A percentile compares a stretch with the other conserved stretches of the same genome.
Evolutionary conservation across 2,329 filamentous ascomycete species (phyloP).

Genomic region (Colletotrichum karsti): DNA sequence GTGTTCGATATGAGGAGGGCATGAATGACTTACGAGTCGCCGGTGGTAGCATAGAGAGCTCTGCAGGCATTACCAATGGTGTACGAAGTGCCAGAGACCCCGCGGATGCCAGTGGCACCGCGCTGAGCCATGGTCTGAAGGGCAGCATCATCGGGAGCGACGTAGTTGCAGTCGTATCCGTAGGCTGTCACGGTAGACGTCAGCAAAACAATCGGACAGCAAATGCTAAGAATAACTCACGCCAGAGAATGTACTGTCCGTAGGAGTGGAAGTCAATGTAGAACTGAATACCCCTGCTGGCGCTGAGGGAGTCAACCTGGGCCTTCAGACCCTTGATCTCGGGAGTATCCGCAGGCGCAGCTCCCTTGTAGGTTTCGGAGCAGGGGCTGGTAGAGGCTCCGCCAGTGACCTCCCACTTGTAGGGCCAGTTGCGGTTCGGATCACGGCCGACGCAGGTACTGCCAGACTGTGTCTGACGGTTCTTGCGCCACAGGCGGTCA

Average conservation of each 20-base stretch:
- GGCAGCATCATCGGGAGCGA: conserved; percentile 24
- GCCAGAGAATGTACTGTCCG: conserved; percentile 50
- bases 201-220: accelerated
- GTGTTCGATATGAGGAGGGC: no score
- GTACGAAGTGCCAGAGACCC: conserved; percentile 29
- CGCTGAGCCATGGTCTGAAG: conserved; percentile 9
- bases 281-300: conserved; percentile 60
- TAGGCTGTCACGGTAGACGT: not conserved
- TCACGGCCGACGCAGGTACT: conserved; percentile 56
- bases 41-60: conserved; percentile 31
- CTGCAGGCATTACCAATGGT: conserved; percentile 32
- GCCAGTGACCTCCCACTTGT: conserved; percentile 52
- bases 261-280: conserved; percentile 75
- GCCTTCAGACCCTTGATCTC: conserved; percentile 57
- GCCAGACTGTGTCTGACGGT: conserved; percentile 48
- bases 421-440: conserved; percentile 64
- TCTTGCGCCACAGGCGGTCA: conserved; percentile 62
- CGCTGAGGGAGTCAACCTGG: conserved; percentile 51
- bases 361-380: conserved; percentile 53
- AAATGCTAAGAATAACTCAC: not conserved
- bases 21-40: conserved; percentile 1
- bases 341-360: conserved; percentile 48
- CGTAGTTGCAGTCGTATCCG: conserved; percentile 28
- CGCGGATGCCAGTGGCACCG: conserved; percentile 24
- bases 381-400: conserved; percentile 59